Percentiles rank a stretch among this genome's conserved stretches.
Conservation (phyloP, 139 green algal species). For the Desmodesmus armatus region DNA sequence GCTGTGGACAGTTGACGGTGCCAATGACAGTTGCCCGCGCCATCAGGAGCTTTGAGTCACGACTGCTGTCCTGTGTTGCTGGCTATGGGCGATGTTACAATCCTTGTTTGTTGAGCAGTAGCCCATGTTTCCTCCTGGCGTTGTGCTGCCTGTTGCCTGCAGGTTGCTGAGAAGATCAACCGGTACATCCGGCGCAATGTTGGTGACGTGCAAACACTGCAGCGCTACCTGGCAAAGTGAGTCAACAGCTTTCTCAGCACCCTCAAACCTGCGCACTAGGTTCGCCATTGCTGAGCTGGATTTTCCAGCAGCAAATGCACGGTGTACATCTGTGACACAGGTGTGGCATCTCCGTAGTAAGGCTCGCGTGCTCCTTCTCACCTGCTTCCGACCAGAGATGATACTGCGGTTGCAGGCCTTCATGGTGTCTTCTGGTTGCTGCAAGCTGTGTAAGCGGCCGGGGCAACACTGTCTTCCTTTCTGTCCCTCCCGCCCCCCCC, state of each 20-base stretch:
- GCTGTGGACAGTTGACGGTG: too few relatives aligned
- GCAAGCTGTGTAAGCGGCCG: too few relatives aligned
- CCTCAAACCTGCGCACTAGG: too few relatives aligned
- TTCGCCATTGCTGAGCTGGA: too few relatives aligned
- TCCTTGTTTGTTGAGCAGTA: background rate
- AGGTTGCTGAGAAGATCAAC: background rate
- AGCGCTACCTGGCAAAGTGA: conserved; percentile 29
- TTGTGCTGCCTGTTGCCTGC: background rate
- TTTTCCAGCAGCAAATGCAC: too few relatives aligned
- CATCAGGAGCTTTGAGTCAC: too few relatives aligned
- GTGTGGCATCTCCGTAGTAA: too few relatives aligned
- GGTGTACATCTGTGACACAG: too few relatives aligned
- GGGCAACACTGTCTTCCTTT: too few relatives aligned
- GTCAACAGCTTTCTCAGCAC: too few relatives aligned
- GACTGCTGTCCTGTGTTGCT: background rate
- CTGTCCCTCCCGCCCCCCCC: too few relatives aligned
- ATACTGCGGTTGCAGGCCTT: background rate
- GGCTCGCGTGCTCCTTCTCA: background rate
- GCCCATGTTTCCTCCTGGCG: background rate
- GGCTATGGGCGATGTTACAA: background rate
- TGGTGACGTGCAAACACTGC: background rate
- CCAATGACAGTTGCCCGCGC: too few relatives aligned
- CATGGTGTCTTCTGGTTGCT: background rate
- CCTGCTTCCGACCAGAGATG: background rate
- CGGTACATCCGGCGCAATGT: conserved; percentile 10